Evolutionary conservation across 2,329 filamentous ascomycete genomes (phyloP).

Genomic region (Aureobasidium melanogenum): DNA sequence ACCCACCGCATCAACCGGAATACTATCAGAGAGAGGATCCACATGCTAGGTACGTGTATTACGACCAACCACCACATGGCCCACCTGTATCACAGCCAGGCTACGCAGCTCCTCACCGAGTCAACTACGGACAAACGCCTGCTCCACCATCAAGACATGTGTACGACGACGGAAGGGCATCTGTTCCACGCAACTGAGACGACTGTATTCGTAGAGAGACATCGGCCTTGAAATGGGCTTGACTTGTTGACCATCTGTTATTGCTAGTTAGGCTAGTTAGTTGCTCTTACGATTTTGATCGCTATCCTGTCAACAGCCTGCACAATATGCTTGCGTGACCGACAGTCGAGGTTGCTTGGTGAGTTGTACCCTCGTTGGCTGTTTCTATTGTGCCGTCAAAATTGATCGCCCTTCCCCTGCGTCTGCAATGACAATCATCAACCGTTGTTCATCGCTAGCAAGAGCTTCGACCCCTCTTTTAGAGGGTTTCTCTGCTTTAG

Average conservation of each 20-base stretch:
- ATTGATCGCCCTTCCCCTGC: no score
- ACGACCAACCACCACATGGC: background rate
- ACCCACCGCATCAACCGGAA: background rate
- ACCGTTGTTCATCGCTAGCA: no score
- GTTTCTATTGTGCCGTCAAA: no score
- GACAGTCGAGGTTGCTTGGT: background rate
- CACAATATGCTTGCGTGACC: background rate
- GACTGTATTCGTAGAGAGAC: background rate
- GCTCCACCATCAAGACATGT: background rate
- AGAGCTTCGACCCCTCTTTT: no score
- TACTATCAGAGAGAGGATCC: background rate
- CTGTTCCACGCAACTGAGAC: background rate
- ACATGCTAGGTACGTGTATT: constrained; percentile 1
- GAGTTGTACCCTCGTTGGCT: no score
- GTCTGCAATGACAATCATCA: no score
- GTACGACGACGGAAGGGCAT: constrained; percentile 1
- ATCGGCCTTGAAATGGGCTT: background rate
- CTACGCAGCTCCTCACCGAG: background rate
- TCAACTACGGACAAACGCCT: background rate
- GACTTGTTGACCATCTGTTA: background rate
- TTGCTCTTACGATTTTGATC: background rate
- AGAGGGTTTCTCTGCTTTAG: no score
- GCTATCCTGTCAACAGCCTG: background rate
- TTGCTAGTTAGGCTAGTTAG: background rate
- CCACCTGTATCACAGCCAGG: background rate